A percentile compares a stretch with the other conserved stretches of the same genome.
Conservation (phyloP, 2,329 filamentous ascomycete genomes). For the Scedosporium minutisporum region DNA sequence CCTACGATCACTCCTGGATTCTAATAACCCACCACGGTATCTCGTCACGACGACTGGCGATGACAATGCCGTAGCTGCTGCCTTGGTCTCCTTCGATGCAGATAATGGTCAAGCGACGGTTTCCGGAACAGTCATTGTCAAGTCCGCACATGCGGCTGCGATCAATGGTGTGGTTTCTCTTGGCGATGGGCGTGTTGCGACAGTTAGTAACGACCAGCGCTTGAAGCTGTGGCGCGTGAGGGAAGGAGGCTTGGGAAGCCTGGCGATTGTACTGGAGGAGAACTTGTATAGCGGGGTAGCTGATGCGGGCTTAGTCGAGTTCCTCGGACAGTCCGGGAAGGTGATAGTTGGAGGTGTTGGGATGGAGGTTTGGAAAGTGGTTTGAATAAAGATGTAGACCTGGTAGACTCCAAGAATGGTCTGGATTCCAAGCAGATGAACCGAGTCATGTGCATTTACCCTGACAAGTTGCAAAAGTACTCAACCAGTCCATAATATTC, state of each 20-base stretch:
- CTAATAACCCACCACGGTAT: slow-evolving; percentile 72
- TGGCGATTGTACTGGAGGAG: slow-evolving; percentile 29
- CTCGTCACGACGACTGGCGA: slow-evolving; percentile 73
- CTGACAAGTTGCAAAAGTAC: neutral
- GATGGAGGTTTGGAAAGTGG: slow-evolving; percentile 31
- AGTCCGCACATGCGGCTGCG: slow-evolving; percentile 60
- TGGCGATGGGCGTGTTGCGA: neutral
- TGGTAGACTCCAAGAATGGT: neutral
- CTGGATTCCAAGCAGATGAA: neutral
- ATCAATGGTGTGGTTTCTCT: slow-evolving; percentile 43
- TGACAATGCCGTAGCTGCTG: slow-evolving; percentile 68
- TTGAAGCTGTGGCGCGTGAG: slow-evolving; percentile 40
- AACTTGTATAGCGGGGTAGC: slow-evolving; percentile 50
- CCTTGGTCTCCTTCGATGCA: slow-evolving; percentile 15
- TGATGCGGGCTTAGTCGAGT: slow-evolving; percentile 44
- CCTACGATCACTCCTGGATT: slow-evolving; percentile 42
- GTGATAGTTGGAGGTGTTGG: slow-evolving; percentile 36
- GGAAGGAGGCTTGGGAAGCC: slow-evolving; percentile 9
- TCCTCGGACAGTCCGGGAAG: slow-evolving; percentile 18
- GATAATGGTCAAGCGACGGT: slow-evolving; percentile 1
- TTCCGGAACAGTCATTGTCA: slow-evolving; percentile 22
- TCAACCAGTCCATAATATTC: neutral
- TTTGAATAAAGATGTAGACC: neutral
- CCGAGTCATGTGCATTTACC: too few species aligned
- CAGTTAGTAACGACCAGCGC: slow-evolving; percentile 49